Evolutionary conservation across 768 basidiomycete species (phyloP).

Genomic region (Gloeopeniophorella convolvens): DNA sequence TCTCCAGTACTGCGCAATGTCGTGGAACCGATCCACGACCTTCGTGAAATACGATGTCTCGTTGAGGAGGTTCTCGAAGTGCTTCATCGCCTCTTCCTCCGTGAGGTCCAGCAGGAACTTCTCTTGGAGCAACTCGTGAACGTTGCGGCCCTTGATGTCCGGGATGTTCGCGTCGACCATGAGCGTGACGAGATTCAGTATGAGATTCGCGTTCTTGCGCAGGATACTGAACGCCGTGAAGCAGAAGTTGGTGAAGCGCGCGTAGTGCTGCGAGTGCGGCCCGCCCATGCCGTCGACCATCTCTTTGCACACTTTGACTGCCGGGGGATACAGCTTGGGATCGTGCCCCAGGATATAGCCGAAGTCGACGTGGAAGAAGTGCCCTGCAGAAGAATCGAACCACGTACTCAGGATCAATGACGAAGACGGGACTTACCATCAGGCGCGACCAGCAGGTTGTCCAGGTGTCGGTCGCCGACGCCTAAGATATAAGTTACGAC

Average conservation of each 20-base stretch:
- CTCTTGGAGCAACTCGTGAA: constrained; percentile 87
- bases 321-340: constrained; percentile 95
- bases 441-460: constrained; percentile 87
- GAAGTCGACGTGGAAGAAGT: constrained; percentile 99
- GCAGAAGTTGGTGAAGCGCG: constrained; percentile 92
- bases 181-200: constrained; percentile 90
- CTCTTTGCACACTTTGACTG: constrained; percentile 97
- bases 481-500: constrained; percentile 95
- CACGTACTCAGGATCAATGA: not conserved
- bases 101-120: constrained; percentile 93
- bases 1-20: constrained; percentile 84
- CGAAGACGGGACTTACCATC: constrained; percentile 52
- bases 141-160: constrained; percentile 89
- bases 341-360: constrained; percentile 97
- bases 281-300: constrained; percentile 99
- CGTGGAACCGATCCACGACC: constrained; percentile 90
- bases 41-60: constrained; percentile 93
- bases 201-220: constrained; percentile 94
- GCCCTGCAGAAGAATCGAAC: constrained; percentile 39
- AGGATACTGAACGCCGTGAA: constrained; percentile 98
- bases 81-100: constrained; percentile 96
- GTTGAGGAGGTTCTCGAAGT: constrained; percentile 88
- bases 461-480: constrained; percentile 94
- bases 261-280: constrained; percentile 88
- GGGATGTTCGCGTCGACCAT: constrained; percentile 99